Conservation (phyloP, 2,329 filamentous ascomycete genomes). For the Cladobotryum mycophilum region DNA sequence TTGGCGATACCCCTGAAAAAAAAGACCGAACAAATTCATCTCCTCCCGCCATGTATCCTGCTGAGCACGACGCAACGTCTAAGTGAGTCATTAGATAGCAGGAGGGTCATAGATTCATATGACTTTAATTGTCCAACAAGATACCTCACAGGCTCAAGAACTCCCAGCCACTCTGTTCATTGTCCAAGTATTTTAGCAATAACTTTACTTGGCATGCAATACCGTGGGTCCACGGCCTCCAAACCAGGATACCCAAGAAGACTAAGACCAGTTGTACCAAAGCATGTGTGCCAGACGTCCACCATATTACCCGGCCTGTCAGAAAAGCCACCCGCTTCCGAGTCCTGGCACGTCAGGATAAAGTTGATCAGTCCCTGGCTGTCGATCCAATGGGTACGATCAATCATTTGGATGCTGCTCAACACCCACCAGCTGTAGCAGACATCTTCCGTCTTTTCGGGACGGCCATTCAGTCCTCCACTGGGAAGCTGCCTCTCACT, state of each 20-base stretch:
- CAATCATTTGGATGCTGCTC: constrained; percentile 85
- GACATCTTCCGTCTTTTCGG: constrained; percentile 92
- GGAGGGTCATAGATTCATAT: constrained; percentile 37
- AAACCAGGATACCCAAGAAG: constrained; percentile 72
- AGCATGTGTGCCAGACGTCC: constrained; percentile 93
- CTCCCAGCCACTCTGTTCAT: constrained; percentile 14
- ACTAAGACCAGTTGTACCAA: constrained; percentile 82
- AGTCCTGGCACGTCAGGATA: constrained; percentile 84
- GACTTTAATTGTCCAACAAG: not conserved
- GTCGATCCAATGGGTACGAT: constrained; percentile 88
- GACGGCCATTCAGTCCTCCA: constrained; percentile 87
- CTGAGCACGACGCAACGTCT: constrained; percentile 41
- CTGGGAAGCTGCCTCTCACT: constrained; percentile 85
- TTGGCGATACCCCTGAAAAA: constrained; percentile 22
- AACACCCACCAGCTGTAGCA: constrained; percentile 99
- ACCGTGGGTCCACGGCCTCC: constrained; percentile 77
- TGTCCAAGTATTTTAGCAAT: constrained; percentile 51
- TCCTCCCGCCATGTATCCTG: constrained; percentile 70
- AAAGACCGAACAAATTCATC: constrained; percentile 30
- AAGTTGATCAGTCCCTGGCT: constrained; percentile 69
- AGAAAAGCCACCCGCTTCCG: constrained; percentile 75
- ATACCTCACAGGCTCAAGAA: not conserved
- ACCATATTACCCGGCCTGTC: constrained; percentile 92
- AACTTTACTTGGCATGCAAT: constrained; percentile 70
- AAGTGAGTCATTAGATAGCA: constrained; percentile 65